Percentiles rank a stretch among this genome's conserved stretches.
Evolutionary conservation across 2,329 filamentous ascomycete genomes (phyloP).

Genomic region (Fusarium floridanum): DNA sequence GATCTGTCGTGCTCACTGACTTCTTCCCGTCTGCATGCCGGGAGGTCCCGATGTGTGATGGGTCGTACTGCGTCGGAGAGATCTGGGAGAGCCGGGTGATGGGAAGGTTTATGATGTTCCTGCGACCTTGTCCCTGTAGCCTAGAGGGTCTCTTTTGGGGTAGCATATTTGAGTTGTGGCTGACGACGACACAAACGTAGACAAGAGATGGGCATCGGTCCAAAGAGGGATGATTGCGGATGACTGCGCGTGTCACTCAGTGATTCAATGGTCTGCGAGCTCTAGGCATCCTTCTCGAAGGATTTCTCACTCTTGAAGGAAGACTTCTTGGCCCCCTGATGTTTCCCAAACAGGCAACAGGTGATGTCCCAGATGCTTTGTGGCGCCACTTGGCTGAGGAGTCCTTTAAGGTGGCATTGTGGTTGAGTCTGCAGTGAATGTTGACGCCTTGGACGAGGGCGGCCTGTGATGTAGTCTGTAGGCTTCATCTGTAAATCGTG

Average conservation of each 20-base stretch:
- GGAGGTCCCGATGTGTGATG: not conserved
- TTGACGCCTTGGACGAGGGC: constrained; percentile 12
- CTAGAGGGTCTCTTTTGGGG: not conserved
- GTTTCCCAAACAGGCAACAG: not conserved
- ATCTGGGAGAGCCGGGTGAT: not conserved
- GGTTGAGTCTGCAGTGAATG: constrained; percentile 3
- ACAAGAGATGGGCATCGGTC: not conserved
- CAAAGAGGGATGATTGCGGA: not conserved
- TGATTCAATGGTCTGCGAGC: constrained; percentile 48
- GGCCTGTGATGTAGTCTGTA: not conserved
- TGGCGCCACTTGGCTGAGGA: constrained; percentile 14
- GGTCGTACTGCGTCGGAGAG: not conserved
- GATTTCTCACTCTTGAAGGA: not conserved
- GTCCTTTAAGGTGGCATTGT: not conserved
- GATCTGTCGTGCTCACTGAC: not conserved
- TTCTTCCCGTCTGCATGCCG: not conserved
- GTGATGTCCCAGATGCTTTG: not conserved
- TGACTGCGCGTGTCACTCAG: constrained; percentile 46
- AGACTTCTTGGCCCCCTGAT: not conserved
- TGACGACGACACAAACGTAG: not conserved
- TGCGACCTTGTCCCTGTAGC: not conserved
- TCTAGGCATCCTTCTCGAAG: not conserved
- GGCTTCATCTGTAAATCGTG: not conserved
- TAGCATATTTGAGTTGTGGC: not conserved
- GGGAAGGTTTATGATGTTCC: not conserved